phyloP scores from a whole-genome alignment of 2,329 filamentous ascomycete genomes.

The Penicillium palitans region DNA sequence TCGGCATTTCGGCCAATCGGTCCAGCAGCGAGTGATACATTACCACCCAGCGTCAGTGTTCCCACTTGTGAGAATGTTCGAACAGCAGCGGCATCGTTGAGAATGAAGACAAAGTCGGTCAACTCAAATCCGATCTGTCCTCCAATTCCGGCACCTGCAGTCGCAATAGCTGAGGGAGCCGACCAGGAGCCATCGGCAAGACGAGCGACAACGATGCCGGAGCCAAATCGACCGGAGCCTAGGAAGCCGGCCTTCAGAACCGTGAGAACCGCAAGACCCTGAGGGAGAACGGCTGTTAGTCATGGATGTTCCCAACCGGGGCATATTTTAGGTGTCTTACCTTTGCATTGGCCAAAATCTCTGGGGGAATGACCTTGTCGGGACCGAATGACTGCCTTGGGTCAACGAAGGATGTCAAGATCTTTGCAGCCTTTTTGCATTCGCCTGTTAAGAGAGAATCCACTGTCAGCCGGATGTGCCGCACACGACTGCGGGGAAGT shows the following conservation, averaged over 20 bases:
- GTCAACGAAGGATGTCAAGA: conserved; percentile 91
- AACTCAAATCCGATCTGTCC: conserved; percentile 55
- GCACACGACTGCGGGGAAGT: conserved; percentile 36
- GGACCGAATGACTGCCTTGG: conserved; percentile 90
- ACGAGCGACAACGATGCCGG: conserved; percentile 52
- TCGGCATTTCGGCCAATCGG: conserved; percentile 94
- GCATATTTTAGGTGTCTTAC: conserved; percentile 46
- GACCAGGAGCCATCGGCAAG: conserved; percentile 52
- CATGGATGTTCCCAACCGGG: conserved; percentile 5
- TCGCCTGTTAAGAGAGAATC: conserved; percentile 64
- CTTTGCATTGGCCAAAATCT: conserved; percentile 88
- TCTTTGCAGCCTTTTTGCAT: conserved; percentile 96
- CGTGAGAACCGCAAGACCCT: conserved; percentile 53
- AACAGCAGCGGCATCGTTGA: conserved; percentile 87
- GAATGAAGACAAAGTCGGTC: conserved; percentile 85
- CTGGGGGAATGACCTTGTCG: conserved; percentile 94
- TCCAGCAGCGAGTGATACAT: conserved; percentile 92
- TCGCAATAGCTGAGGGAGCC: conserved; percentile 51
- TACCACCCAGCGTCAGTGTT: conserved; percentile 88
- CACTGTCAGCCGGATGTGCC: conserved; percentile 35
- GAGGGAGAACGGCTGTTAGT: conserved; percentile 14
- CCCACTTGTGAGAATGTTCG: conserved; percentile 92
- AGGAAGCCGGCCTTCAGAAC: conserved; percentile 54
- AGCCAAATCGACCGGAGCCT: conserved; percentile 52
- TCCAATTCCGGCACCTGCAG: conserved; percentile 51